phyloP scores from a whole-genome alignment of 148 eudicot species.

The Amaranthus cruentus region DNA sequence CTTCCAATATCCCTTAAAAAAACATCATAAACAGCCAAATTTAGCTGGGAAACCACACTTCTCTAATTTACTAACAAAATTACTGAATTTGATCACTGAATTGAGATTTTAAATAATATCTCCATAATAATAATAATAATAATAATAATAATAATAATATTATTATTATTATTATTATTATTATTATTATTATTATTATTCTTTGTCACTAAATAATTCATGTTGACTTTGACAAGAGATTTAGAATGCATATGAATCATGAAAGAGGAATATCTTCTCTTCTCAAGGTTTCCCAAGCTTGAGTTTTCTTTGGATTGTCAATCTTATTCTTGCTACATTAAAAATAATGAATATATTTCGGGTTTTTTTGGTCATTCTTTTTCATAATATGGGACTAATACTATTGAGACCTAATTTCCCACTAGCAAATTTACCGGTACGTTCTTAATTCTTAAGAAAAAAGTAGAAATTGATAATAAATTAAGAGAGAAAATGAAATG shows the following conservation, averaged over 20 bases:
- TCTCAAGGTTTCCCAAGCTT: too few species aligned
- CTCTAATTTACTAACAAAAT: not conserved
- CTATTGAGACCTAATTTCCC: too few species aligned
- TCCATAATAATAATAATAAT: not conserved
- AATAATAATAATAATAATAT: not conserved
- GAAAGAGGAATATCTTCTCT: too few species aligned
- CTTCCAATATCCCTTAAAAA: conserved; percentile 7
- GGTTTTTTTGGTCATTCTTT: too few species aligned
- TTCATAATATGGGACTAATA: too few species aligned
- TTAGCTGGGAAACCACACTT: conserved; percentile 30
- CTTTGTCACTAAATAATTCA: not conserved
- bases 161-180: not conserved
- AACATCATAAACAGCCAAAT: conserved; percentile 25
- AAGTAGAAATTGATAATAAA: too few species aligned
- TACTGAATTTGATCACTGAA: conserved; percentile 8
- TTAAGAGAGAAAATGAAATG: too few species aligned
- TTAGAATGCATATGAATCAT: too few species aligned
- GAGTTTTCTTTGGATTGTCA: not conserved
- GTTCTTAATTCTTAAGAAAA: too few species aligned
- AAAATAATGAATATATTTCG: too few species aligned
- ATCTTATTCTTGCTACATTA: not conserved
- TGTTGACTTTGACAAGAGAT: not conserved
- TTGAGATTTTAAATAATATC: not conserved
- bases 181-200: not conserved
- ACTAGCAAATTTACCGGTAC: too few species aligned